Conservation (phyloP, 2,329 filamentous ascomycete genomes). For the Colletotrichum eleusines region DNA sequence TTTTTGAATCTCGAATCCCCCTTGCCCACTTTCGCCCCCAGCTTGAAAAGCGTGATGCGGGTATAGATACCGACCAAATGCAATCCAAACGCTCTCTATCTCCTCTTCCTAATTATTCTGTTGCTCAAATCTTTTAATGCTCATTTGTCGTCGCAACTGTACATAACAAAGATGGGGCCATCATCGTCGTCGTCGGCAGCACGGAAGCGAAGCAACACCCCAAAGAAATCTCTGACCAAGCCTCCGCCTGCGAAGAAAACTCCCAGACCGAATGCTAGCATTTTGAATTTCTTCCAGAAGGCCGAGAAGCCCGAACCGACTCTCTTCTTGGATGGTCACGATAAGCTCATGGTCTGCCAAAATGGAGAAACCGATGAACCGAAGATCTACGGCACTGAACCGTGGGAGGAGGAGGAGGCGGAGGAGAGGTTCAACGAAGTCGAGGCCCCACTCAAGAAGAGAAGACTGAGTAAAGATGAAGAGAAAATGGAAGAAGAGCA, state of each 20-base stretch:
- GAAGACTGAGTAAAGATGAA: conserved; percentile 53
- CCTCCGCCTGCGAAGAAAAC: conserved; percentile 49
- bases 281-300: conserved; percentile 82
- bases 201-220: conserved; percentile 40
- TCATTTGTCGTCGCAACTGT: neutral
- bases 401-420: conserved; percentile 31
- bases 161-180: conserved; percentile 37
- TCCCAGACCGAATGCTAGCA: conserved; percentile 70
- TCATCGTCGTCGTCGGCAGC: conserved; percentile 30
- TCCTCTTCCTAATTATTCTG: neutral
- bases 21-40: conserved; percentile 4
- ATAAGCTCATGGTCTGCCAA: conserved; percentile 14
- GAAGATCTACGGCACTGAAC: conserved; percentile 23
- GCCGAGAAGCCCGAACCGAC: conserved; percentile 69
- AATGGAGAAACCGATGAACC: conserved; percentile 21
- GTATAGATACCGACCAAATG: neutral
- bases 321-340: conserved; percentile 61
- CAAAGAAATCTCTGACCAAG: conserved; percentile 36
- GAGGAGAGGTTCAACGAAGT: conserved; percentile 51
- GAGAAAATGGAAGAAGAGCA: conserved; percentile 24
- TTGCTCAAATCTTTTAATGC: neutral
- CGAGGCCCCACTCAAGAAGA: conserved; percentile 54
- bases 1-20: conserved; percentile 2
- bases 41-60: neutral
- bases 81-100: neutral